phyloP scores from a whole-genome alignment of 1,284 basidiomycete species.

The Phaffia rhodozyma region DNA sequence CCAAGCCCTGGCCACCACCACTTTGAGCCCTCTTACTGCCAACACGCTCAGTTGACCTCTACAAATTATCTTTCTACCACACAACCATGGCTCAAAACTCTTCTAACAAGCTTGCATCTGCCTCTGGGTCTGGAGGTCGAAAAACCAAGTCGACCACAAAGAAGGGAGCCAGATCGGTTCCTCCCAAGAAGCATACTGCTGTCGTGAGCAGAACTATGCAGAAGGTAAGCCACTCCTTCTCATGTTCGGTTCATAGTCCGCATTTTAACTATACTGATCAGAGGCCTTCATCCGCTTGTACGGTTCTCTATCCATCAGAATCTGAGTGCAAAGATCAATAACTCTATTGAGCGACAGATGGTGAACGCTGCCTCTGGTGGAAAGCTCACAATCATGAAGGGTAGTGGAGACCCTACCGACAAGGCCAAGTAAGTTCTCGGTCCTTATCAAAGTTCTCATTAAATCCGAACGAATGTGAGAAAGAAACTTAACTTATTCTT shows the following conservation, averaged over 20 bases:
- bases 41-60: not conserved
- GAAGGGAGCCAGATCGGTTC: slow-evolving; percentile 15
- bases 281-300: not conserved
- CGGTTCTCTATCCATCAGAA: slow-evolving; percentile 41
- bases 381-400: slow-evolving; percentile 19
- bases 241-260: not conserved
- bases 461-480: not conserved
- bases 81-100: slow-evolving; percentile 16
- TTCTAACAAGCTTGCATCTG: slow-evolving; percentile 5
- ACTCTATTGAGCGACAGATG: slow-evolving; percentile 78
- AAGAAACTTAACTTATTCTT: not conserved
- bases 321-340: slow-evolving; percentile 75
- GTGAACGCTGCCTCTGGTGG: slow-evolving; percentile 70
- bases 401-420: slow-evolving; percentile 5
- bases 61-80: not conserved
- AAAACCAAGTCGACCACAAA: slow-evolving; percentile 16
- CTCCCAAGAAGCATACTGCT: slow-evolving; percentile 17
- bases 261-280: not conserved
- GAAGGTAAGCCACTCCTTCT: slow-evolving; percentile 3
- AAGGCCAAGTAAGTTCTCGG: not conserved
- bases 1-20: not conserved
- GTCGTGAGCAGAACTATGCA: slow-evolving; percentile 17
- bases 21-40: not conserved
- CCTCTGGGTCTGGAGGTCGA: not conserved
- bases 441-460: not conserved